phyloP scores from a whole-genome alignment of 1,139 yeast species.

The Diutina scorzettiae region DNA sequence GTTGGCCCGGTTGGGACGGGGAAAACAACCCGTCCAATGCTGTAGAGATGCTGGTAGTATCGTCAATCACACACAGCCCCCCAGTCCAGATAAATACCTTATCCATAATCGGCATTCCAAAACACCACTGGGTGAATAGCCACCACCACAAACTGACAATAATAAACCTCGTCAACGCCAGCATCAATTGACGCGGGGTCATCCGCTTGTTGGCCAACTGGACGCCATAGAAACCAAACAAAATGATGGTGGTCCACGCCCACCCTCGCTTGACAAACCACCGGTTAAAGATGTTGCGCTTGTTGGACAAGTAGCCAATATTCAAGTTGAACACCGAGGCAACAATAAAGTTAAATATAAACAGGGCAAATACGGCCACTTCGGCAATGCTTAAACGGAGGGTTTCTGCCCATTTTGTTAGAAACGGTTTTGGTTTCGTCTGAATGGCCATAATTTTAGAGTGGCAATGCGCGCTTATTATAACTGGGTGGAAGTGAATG shows the following conservation, averaged over 20 bases:
- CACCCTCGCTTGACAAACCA: conserved; percentile 81
- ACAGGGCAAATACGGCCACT: conserved; percentile 8
- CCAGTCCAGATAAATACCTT: conserved; percentile 70
- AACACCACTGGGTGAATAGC: conserved; percentile 79
- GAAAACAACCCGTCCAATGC: not conserved
- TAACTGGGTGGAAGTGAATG: too few relatives aligned
- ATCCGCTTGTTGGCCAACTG: conserved; percentile 2
- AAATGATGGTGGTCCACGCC: conserved; percentile 67
- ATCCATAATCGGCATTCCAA: conserved; percentile 87
- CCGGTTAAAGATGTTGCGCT: conserved; percentile 55
- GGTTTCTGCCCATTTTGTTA: not conserved
- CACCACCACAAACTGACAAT: conserved; percentile 70
- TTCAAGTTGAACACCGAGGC: conserved; percentile 9
- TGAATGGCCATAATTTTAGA: too few relatives aligned
- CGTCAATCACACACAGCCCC: conserved; percentile 43
- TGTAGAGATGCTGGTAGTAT: not conserved
- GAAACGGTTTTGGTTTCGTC: too few relatives aligned
- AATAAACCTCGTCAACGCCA: conserved; percentile 26
- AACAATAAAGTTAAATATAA: conserved; percentile 6
- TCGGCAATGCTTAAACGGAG: conserved; percentile 6
- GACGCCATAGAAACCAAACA: conserved; percentile 18
- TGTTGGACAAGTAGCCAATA: conserved; percentile 51
- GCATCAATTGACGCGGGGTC: not conserved
- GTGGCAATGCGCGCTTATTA: too few relatives aligned
- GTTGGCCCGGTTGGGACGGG: not conserved